phyloP scores from a whole-genome alignment of 2,329 filamentous ascomycete species.

The Colletotrichum sidae region DNA sequence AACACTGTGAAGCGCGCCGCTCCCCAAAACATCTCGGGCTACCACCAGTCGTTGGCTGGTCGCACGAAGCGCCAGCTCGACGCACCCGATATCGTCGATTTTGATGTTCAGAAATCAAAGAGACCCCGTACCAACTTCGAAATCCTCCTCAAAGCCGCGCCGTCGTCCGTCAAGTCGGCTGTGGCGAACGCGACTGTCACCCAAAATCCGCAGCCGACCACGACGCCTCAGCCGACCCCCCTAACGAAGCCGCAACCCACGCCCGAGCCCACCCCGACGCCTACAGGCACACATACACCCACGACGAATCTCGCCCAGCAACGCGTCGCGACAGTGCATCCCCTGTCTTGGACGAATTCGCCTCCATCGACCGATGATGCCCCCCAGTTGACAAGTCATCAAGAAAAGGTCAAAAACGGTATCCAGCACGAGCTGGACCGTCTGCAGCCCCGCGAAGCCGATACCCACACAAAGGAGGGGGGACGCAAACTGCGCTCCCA shows the following conservation, averaged over 20 bases:
- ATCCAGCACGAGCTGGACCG: slow-evolving; percentile 71
- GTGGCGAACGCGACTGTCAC: slow-evolving; percentile 30
- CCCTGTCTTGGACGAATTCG: slow-evolving; percentile 37
- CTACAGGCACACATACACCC: not conserved
- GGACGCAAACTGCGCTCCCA: slow-evolving; percentile 86
- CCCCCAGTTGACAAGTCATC: slow-evolving; percentile 58
- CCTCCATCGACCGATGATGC: slow-evolving; percentile 40
- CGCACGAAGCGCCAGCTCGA: slow-evolving; percentile 64
- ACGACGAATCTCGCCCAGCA: slow-evolving; percentile 19
- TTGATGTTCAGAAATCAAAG: slow-evolving; percentile 60
- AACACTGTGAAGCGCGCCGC: slow-evolving; percentile 45
- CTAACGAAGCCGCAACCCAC: slow-evolving; percentile 16
- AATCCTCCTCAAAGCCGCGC: slow-evolving; percentile 51
- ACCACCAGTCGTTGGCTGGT: slow-evolving; percentile 48
- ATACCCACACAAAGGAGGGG: slow-evolving; percentile 65
- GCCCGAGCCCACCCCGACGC: not conserved
- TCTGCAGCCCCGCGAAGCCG: slow-evolving; percentile 60
- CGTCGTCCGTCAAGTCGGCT: slow-evolving; percentile 40
- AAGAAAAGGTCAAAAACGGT: slow-evolving; percentile 70
- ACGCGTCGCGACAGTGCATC: slow-evolving; percentile 36
- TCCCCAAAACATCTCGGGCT: slow-evolving; percentile 47
- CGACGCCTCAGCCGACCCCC: slow-evolving; percentile 27
- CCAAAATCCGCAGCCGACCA: slow-evolving; percentile 32
- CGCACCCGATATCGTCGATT: slow-evolving; percentile 53
- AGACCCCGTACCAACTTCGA: slow-evolving; percentile 65